Percentiles rank a stretch among this genome's conserved stretches.
Conservation (phyloP, 169 alveolate species). For the Plasmodium vivax region DNA sequence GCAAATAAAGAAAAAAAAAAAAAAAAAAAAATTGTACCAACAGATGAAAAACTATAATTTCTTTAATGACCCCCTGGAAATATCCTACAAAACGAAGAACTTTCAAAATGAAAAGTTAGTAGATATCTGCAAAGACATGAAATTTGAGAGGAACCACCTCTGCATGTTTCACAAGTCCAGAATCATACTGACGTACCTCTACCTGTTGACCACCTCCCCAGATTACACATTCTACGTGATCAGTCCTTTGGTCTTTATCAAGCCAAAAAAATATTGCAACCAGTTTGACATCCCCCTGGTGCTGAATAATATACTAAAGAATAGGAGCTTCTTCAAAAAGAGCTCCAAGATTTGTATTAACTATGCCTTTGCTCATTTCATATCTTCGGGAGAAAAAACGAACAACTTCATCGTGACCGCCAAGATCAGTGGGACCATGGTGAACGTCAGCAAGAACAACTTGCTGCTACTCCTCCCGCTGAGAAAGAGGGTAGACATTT, state of each 20-base stretch:
- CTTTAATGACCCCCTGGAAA: conserved; percentile 73
- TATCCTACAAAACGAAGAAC: conserved; percentile 54
- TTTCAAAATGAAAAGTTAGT: conserved; percentile 44
- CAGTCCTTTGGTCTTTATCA: conserved; percentile 62
- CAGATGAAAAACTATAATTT: conserved; percentile 60
- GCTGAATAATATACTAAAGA: conserved; percentile 61
- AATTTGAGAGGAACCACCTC: conserved; percentile 27
- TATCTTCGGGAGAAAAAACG: conserved; percentile 39
- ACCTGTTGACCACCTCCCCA: conserved; percentile 47
- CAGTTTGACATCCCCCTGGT: conserved; percentile 66
- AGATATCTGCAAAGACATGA: conserved; percentile 66
- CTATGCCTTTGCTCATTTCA: conserved; percentile 76
- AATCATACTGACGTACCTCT: conserved; percentile 51
- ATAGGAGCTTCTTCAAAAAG: conserved; percentile 60
- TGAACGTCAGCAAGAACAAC: conserved; percentile 28
- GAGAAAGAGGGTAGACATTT: conserved; percentile 62
- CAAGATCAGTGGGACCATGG: conserved; percentile 69
- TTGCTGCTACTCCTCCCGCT: conserved; percentile 39
- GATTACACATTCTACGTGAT: conserved; percentile 61
- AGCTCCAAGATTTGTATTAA: conserved; percentile 65
- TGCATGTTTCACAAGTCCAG: conserved; percentile 68
- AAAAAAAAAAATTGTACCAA: conserved; percentile 34
- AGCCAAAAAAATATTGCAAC: conserved; percentile 69
- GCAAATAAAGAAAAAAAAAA: conserved; percentile 26
- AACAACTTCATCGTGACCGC: conserved; percentile 39